phyloP scores from a whole-genome alignment of 2,329 filamentous ascomycete species.

The Calonectria pseudoreteaudii region DNA sequence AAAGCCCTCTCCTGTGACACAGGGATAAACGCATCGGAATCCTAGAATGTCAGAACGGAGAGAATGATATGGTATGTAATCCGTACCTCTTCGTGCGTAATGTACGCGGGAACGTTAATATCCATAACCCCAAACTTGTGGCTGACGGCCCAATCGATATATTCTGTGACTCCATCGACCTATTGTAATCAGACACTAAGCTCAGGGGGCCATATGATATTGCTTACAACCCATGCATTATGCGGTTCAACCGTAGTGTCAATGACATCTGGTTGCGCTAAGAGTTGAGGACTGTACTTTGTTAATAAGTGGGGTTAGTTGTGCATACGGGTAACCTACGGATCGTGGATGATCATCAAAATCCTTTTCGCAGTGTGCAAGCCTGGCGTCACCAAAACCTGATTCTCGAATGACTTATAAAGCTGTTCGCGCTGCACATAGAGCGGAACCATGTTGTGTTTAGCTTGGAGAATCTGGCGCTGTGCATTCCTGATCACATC shows the following conservation, averaged over 20 bases:
- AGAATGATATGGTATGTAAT: conserved; percentile 27
- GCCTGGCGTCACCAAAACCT: conserved; percentile 83
- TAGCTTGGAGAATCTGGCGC: conserved; percentile 75
- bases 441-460: conserved; percentile 82
- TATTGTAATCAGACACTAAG: conserved; percentile 52
- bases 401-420: conserved; percentile 84
- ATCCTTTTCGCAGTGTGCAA: conserved; percentile 76
- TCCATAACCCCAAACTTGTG: conserved; percentile 88
- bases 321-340: conserved; percentile 64
- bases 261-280: conserved; percentile 74
- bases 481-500: conserved; percentile 86
- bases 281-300: conserved; percentile 70
- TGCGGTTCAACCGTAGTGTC: conserved; percentile 83
- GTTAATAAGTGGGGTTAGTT: conserved; percentile 19
- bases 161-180: conserved; percentile 84
- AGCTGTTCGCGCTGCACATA: conserved; percentile 81
- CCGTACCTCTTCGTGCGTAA: conserved; percentile 71
- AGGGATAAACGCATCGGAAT: conserved; percentile 61
- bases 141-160: conserved; percentile 85
- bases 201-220: background rate
- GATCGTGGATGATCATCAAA: conserved; percentile 90
- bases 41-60: conserved; percentile 47
- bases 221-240: conserved; percentile 87
- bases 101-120: conserved; percentile 86
- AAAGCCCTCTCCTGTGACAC: conserved; percentile 59